Evolutionary conservation across 2,329 filamentous ascomycete genomes (phyloP), one percentile per base, ranked within the genome.

Genomic region (Aureobasidium sp.): DNA sequence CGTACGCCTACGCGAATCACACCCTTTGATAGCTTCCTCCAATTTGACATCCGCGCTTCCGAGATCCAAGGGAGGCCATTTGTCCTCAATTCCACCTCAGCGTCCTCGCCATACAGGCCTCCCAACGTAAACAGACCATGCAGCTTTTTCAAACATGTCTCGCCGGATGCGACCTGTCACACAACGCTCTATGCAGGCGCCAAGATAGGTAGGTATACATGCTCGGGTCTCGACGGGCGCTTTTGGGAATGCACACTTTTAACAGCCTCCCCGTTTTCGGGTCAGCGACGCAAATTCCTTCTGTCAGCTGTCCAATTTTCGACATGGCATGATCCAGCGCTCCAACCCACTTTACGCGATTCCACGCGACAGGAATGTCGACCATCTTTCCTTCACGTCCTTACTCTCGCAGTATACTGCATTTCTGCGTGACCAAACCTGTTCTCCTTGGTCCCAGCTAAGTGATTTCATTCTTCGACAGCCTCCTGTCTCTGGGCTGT

Each of bases 21-120:
- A 31, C 51, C 31, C 38, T 43, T 23, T 31, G 27, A 31, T 31
- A 55, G 29, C 53, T 57, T 46, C 53, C 40, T 57, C 15, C 53
- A 57, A 46, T 57, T 57, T 57, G 51, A 43, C 53, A 58, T 58
- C 55, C 55, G 55, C 43, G 43, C 55, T 58, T 58, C 55, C 55
- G 55, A 37, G 53, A 25, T 27, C 29, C 27, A 55, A 57, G 13
- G 43, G 43, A 33, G 23, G 54, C 54, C 23, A 47, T 58, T 31
- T 58, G 55, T 58, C 19, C 55, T 58, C 55, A 49, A 47, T 46
- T n/a, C n/a, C 40, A 42, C 31, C 29, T 47, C 55, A 21, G 13
- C 17, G n/a, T n/a, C 40, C 25, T 49, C 33, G 55, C 49, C 31
- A 49, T 40, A 49, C 51, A 55, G 51, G 25, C 51, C 19, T 21